A percentile compares a stretch with the other conserved stretches of the same genome.
Evolutionary conservation across 208 protist species (phyloP).

Genomic region (Sergeia podlipaevii): DNA sequence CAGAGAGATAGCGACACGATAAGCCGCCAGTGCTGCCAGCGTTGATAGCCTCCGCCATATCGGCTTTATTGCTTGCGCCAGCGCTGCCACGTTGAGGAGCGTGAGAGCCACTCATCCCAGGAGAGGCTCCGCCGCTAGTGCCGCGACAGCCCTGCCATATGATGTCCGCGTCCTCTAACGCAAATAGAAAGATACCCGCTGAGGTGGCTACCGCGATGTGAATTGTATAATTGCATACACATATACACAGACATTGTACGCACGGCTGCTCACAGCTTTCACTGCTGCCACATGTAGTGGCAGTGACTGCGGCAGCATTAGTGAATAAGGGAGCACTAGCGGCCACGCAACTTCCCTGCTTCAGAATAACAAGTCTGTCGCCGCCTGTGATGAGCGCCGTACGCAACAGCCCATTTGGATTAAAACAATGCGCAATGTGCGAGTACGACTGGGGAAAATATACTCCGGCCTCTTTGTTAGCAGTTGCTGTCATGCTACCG

Average conservation of each 20-base stretch:
- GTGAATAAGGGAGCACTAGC: no score
- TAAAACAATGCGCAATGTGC: constrained; percentile 51
- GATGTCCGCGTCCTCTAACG: constrained; percentile 37
- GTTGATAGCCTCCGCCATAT: no score
- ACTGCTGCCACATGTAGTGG: no score
- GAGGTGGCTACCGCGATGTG: constrained; percentile 45
- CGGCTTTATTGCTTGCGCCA: background rate
- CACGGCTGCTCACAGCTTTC: no score
- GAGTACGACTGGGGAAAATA: constrained; percentile 67
- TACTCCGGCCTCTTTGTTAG: constrained; percentile 12
- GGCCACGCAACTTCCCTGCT: constrained; percentile 32
- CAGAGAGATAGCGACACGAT: no score
- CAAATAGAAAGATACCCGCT: constrained; percentile 31
- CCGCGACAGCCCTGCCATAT: constrained; percentile 15
- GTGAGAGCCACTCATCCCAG: background rate
- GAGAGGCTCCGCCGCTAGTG: background rate
- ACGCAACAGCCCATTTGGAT: constrained; percentile 41
- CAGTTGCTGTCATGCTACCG: no score
- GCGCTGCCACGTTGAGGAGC: background rate
- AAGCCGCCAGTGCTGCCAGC: no score
- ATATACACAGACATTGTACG: no score
- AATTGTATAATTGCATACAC: constrained; percentile 32
- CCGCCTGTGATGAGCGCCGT: constrained; percentile 62
- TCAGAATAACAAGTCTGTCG: constrained; percentile 54
- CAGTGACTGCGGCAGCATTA: no score